These are phyloP conservation scores for Ceraceosorus guamensis DNA, from an alignment of 1,284 basidiomycete species.

Conservation along the genomic window DNA sequence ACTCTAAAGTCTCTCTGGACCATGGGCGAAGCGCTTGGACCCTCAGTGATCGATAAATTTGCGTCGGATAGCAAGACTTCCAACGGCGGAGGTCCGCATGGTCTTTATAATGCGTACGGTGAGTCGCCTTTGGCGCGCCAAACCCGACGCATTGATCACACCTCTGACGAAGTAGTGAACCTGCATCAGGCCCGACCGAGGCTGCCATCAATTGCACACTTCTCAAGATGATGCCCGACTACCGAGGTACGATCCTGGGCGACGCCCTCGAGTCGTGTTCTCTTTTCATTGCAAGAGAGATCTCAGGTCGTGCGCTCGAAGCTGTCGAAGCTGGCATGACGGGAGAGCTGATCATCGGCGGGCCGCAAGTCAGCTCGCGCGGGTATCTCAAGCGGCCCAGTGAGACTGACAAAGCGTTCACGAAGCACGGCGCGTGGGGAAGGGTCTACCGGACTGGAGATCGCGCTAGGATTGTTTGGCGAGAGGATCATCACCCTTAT, in stretches of 20 bases:
- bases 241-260: slow-evolving; percentile 15
- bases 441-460: too few species aligned
- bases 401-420: too few species aligned
- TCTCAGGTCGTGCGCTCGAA: too few species aligned
- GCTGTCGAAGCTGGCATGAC: too few species aligned
- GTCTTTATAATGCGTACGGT: slow-evolving; percentile 14
- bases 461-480: slow-evolving; percentile 6
- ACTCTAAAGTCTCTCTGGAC: slow-evolving; percentile 13
- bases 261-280: slow-evolving; percentile 10
- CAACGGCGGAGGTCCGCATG: background rate
- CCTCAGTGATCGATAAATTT: slow-evolving; percentile 11
- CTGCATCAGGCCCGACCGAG: slow-evolving; percentile 11
- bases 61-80: background rate
- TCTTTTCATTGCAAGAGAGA: slow-evolving; percentile 6
- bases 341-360: too few species aligned
- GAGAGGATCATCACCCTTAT: slow-evolving; percentile 5
- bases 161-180: background rate
- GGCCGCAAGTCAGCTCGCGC: too few species aligned
- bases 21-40: slow-evolving; percentile 14
- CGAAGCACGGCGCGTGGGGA: too few species aligned
- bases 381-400: too few species aligned
- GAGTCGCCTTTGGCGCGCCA: background rate
- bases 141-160: background rate
- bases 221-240: slow-evolving; percentile 10
- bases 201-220: slow-evolving; percentile 18